Percentiles rank a stretch among this genome's conserved stretches.
These are phyloP conservation scores for Suhomyces kilbournensis DNA, from an alignment of 805 yeast species.

Conservation along the genomic window DNA sequence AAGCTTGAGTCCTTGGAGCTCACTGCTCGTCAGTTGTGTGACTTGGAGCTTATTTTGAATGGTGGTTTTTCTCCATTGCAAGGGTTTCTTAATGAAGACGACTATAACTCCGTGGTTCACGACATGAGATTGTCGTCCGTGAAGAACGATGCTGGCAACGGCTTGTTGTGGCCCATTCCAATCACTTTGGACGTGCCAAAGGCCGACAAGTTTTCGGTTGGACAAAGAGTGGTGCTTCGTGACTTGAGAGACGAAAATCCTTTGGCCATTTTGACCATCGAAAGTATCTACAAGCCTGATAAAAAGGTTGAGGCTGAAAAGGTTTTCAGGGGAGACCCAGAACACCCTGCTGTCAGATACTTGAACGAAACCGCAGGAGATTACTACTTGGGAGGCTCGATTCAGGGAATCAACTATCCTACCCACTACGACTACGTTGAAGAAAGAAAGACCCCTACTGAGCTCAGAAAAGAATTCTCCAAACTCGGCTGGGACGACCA, in stretches of 20 bases:
- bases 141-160: slow-evolving; percentile 40
- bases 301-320: slow-evolving; percentile 75
- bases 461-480: slow-evolving; percentile 79
- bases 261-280: slow-evolving; percentile 77
- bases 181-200: slow-evolving; percentile 77
- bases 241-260: slow-evolving; percentile 81
- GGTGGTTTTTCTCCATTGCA: slow-evolving; percentile 91
- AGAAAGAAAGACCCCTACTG: slow-evolving; percentile 85
- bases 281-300: slow-evolving; percentile 77
- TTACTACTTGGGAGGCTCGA: slow-evolving; percentile 80
- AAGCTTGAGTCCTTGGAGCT: slow-evolving; percentile 48
- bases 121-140: slow-evolving; percentile 63
- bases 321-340: slow-evolving; percentile 95
- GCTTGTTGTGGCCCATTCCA: slow-evolving; percentile 88
- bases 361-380: slow-evolving; percentile 74
- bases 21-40: slow-evolving; percentile 89
- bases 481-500: slow-evolving; percentile 76
- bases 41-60: slow-evolving; percentile 82
- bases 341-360: slow-evolving; percentile 88
- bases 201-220: slow-evolving; percentile 45
- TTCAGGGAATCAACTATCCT: slow-evolving; percentile 82
- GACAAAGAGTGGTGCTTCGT: slow-evolving; percentile 66
- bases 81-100: slow-evolving; percentile 65
- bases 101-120: slow-evolving; percentile 65
- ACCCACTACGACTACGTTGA: slow-evolving; percentile 88